Percentiles rank a stretch among this genome's conserved stretches.
These are phyloP conservation scores for Shiraia sp. DNA, from an alignment of 2,329 filamentous ascomycete genomes.

Conservation along the genomic window DNA sequence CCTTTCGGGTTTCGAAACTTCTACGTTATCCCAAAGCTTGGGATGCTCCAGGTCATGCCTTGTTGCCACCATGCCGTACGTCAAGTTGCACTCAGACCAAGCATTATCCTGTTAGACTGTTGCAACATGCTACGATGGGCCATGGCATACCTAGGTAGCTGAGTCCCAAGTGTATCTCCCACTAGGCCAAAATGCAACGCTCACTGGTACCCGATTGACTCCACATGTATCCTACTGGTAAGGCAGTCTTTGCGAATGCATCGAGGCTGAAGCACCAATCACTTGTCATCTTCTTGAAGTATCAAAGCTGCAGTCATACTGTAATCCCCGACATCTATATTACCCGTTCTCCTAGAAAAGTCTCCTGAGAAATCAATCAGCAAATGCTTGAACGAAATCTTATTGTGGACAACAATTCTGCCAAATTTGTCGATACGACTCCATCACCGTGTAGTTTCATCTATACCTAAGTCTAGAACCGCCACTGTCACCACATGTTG, in stretches of 20 bases:
- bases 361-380: no score
- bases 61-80: not conserved
- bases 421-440: no score
- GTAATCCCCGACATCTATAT: no score
- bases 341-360: no score
- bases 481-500: no score
- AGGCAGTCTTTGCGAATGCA: not conserved
- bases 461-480: no score
- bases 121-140: not conserved
- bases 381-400: no score
- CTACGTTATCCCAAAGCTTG: not conserved
- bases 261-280: not conserved
- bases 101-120: not conserved
- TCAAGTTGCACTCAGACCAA: slow-evolving; percentile 2
- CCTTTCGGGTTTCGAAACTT: slow-evolving; percentile 1
- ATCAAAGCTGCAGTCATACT: no score
- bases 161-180: not conserved
- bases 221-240: not conserved
- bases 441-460: no score
- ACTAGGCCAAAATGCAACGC: not conserved
- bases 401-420: no score
- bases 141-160: not conserved
- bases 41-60: not conserved
- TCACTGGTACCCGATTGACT: not conserved
- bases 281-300: no score